A percentile compares a stretch with the other conserved stretches of the same genome.
phyloP scores from a whole-genome alignment of 140 eudicot species.

The Stevia rebaudiana region DNA sequence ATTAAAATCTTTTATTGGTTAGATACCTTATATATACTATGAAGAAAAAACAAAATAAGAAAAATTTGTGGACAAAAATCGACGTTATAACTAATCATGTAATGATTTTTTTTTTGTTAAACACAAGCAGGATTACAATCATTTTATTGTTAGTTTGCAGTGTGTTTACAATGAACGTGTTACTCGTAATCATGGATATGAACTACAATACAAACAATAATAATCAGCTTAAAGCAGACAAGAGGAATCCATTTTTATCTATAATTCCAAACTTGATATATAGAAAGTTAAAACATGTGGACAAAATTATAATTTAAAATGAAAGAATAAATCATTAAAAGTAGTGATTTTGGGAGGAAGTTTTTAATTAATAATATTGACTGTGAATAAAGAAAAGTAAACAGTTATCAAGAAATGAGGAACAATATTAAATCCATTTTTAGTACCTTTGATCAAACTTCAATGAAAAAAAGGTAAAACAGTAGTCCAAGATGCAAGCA shows the following conservation, averaged over 20 bases:
- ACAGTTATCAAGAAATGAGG: conserved; percentile 32
- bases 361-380: conserved; percentile 15
- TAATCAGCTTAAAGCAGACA: conserved; percentile 9
- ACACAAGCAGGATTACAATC: not conserved
- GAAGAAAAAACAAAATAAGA: not conserved
- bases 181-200: not conserved
- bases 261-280: conserved; percentile 10
- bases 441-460: conserved; percentile 27
- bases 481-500: conserved; percentile 38
- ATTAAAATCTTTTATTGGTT: not conserved
- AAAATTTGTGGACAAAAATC: not conserved
- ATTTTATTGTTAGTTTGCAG: not conserved
- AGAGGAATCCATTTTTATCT: not conserved
- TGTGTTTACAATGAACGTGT: not conserved
- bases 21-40: not conserved
- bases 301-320: conserved; percentile 7
- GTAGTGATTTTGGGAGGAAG: conserved; percentile 16
- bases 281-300: conserved; percentile 27
- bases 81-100: not conserved
- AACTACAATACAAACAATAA: not conserved
- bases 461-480: conserved; percentile 36
- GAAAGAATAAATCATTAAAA: conserved; percentile 21
- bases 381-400: conserved; percentile 17
- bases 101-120: not conserved
- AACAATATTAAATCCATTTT: conserved; percentile 18